phyloP scores from a whole-genome alignment of 1,139 yeast species.

The Yamadazyma dushanensis region DNA sequence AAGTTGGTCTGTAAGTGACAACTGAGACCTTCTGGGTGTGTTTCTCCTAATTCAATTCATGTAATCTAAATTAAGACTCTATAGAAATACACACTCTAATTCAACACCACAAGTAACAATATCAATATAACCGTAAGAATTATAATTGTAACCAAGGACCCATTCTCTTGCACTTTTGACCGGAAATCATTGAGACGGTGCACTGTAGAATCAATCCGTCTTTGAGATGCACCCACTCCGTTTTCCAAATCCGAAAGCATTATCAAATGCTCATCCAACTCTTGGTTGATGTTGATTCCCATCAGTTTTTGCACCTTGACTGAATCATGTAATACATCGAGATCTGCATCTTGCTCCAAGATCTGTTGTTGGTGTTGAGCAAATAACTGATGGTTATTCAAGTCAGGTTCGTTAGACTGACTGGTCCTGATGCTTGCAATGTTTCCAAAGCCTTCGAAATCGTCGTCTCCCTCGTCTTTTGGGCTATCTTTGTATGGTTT shows the following conservation, averaged over 20 bases:
- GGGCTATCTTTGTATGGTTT: slow-evolving; percentile 49
- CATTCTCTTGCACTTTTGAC: slow-evolving; percentile 61
- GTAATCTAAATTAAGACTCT: too few species aligned
- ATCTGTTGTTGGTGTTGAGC: slow-evolving; percentile 69
- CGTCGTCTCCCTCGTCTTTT: slow-evolving; percentile 11
- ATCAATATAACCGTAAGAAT: slow-evolving; percentile 60
- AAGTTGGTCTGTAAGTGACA: too few species aligned
- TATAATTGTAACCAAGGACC: slow-evolving; percentile 70
- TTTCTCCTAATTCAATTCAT: too few species aligned
- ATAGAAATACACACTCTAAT: slow-evolving; percentile 25
- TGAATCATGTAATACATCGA: slow-evolving; percentile 58
- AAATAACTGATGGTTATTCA: slow-evolving; percentile 54
- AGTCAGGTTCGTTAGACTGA: slow-evolving; percentile 20
- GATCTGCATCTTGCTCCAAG: slow-evolving; percentile 60
- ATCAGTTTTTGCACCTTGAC: slow-evolving; percentile 65
- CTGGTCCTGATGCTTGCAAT: slow-evolving; percentile 10
- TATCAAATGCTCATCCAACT: slow-evolving; percentile 67
- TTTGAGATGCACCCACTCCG: slow-evolving; percentile 58
- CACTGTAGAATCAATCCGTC: slow-evolving; percentile 55
- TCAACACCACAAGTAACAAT: slow-evolving; percentile 57
- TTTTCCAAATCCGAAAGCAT: slow-evolving; percentile 69
- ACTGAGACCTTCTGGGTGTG: too few species aligned
- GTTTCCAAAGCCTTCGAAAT: slow-evolving; percentile 3
- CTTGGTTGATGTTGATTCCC: slow-evolving; percentile 64
- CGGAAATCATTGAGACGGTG: slow-evolving; percentile 55